Evolutionary conservation across 1,284 basidiomycete species (phyloP).

Genomic region (Phenoliferia sp.): DNA sequence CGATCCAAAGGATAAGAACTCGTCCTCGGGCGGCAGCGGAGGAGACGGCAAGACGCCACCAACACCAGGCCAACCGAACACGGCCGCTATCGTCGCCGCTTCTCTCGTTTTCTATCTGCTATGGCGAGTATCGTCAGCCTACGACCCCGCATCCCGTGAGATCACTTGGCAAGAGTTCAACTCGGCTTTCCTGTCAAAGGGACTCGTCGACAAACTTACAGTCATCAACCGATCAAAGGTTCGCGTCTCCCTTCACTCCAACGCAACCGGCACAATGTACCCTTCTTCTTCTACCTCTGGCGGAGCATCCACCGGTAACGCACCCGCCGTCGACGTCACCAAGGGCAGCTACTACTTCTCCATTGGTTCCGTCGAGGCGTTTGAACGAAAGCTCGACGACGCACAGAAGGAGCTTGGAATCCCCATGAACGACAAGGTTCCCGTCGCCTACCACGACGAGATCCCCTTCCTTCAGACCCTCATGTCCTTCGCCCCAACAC

Average conservation of each 20-base stretch:
- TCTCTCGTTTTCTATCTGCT: constrained; percentile 32
- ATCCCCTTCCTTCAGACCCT: constrained; percentile 76
- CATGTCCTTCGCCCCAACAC: constrained; percentile 88
- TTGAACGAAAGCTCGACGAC: constrained; percentile 89
- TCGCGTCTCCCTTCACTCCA: constrained; percentile 78
- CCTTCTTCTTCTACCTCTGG: constrained; percentile 13
- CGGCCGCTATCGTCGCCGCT: constrained; percentile 26
- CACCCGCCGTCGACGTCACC: constrained; percentile 7
- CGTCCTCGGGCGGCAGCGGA: constrained; percentile 7
- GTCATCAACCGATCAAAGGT: constrained; percentile 91
- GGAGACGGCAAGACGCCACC: constrained; percentile 5
- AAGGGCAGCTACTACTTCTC: constrained; percentile 73
- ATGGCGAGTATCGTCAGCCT: constrained; percentile 30
- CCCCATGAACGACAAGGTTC: constrained; percentile 85
- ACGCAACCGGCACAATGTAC: constrained; percentile 54
- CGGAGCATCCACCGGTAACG: constrained; percentile 5
- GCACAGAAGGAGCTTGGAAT: constrained; percentile 90
- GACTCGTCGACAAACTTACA: constrained; percentile 87
- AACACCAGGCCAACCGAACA: constrained; percentile 18
- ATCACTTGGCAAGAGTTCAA: constrained; percentile 41
- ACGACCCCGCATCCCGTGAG: constrained; percentile 33
- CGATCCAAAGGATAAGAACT: constrained; percentile 20
- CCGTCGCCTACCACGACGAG: constrained; percentile 94
- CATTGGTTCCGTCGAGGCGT: constrained; percentile 94
- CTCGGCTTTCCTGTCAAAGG: constrained; percentile 57